Evolutionary conservation across 2,329 filamentous ascomycete genomes (phyloP).

Genomic region (Exophiala dermatitidis): DNA sequence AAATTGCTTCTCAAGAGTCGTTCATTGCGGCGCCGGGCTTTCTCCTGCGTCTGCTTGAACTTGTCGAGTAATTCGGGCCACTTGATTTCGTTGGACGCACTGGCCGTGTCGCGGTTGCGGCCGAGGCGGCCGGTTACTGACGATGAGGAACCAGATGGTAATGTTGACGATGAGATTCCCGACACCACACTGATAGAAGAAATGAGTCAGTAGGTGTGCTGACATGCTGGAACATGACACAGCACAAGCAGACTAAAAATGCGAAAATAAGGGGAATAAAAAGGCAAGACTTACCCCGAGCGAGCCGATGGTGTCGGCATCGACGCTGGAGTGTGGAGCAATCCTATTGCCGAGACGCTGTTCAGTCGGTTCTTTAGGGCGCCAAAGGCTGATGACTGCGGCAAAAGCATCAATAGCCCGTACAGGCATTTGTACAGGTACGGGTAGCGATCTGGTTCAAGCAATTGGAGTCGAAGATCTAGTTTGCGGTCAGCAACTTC

Average conservation of each 20-base stretch:
- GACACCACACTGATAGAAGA: slow-evolving; percentile 13
- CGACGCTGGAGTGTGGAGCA: slow-evolving; percentile 69
- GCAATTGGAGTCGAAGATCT: slow-evolving; percentile 89
- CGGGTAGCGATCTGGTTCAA: slow-evolving; percentile 91
- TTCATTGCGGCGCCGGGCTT: slow-evolving; percentile 48
- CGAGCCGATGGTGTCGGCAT: slow-evolving; percentile 26
- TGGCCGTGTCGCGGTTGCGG: slow-evolving; percentile 17
- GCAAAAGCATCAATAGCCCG: slow-evolving; percentile 93
- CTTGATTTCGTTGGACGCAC: slow-evolving; percentile 53
- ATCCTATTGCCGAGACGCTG: slow-evolving; percentile 93
- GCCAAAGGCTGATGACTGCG: slow-evolving; percentile 93
- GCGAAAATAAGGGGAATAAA: slow-evolving; percentile 14
- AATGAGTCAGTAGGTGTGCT: background rate
- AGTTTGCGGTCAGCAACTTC: slow-evolving; percentile 1
- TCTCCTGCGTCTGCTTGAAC: slow-evolving; percentile 85
- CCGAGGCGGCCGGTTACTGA: slow-evolving; percentile 13
- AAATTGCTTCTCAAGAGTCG: slow-evolving; percentile 17
- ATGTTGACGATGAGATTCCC: slow-evolving; percentile 12
- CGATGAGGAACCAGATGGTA: slow-evolving; percentile 4
- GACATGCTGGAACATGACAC: background rate
- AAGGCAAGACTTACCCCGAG: slow-evolving; percentile 17
- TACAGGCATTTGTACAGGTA: slow-evolving; percentile 97
- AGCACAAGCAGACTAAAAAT: background rate
- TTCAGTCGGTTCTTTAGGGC: slow-evolving; percentile 94
- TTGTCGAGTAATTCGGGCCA: slow-evolving; percentile 94